Evolutionary conservation across 2,329 filamentous ascomycete genomes (phyloP).

Genomic region (Neofusicoccum ribis): DNA sequence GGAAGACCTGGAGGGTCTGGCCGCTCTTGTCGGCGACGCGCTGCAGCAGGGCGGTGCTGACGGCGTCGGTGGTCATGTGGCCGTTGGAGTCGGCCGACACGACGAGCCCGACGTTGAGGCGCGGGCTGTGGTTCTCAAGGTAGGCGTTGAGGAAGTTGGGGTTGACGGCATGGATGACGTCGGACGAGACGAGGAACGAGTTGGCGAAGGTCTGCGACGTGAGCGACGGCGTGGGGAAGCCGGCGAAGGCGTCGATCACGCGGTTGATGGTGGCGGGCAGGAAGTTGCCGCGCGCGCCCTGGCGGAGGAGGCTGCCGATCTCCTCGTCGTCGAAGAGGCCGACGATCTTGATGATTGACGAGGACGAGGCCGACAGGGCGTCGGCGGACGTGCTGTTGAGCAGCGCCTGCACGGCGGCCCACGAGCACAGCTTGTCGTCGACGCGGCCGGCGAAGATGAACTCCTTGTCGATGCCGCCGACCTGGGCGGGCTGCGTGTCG

Average conservation of each 20-base stretch:
- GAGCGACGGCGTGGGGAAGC: slow-evolving; percentile 53
- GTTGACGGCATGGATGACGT: slow-evolving; percentile 92
- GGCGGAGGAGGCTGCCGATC: slow-evolving; percentile 85
- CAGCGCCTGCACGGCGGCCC: slow-evolving; percentile 82
- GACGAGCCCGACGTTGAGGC: slow-evolving; percentile 83
- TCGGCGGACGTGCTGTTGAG: slow-evolving; percentile 64
- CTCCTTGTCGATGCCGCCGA: slow-evolving; percentile 84
- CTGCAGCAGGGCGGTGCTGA: slow-evolving; percentile 78
- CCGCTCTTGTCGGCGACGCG: slow-evolving; percentile 74
- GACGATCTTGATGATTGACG: slow-evolving; percentile 80
- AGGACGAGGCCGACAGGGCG: slow-evolving; percentile 50
- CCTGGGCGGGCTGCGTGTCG: slow-evolving; percentile 80
- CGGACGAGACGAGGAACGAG: slow-evolving; percentile 87
- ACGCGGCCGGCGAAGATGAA: slow-evolving; percentile 95
- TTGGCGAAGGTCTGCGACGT: slow-evolving; percentile 83
- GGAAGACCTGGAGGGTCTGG: slow-evolving; percentile 79
- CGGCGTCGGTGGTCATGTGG: slow-evolving; percentile 92
- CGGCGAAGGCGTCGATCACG: slow-evolving; percentile 67
- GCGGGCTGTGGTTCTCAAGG: slow-evolving; percentile 80
- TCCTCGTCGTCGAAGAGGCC: slow-evolving; percentile 98
- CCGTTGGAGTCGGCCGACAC: slow-evolving; percentile 84
- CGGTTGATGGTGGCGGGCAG: slow-evolving; percentile 79
- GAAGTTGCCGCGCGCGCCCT: slow-evolving; percentile 89
- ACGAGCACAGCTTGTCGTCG: slow-evolving; percentile 97
- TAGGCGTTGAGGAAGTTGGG: slow-evolving; percentile 89